Evolutionary conservation across 1,284 basidiomycete species (phyloP), one percentile per base, ranked within the genome.

Genomic region (Ustilago hordei): DNA sequence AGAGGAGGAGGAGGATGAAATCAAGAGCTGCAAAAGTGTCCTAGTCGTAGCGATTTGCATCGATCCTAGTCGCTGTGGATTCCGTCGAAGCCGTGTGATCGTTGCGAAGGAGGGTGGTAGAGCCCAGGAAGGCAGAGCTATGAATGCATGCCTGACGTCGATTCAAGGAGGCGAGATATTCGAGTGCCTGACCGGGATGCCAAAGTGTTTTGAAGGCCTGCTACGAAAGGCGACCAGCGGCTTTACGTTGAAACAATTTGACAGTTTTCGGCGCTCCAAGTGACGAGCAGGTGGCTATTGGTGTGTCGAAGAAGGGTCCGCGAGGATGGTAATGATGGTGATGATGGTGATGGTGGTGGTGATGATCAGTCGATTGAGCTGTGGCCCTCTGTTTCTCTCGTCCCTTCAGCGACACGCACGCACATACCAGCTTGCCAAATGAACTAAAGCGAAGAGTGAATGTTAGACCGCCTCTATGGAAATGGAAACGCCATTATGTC

Each of bases 371-470:
- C 32, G 31, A 36, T 55, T 15, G 47, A 52, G 55, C 23, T 52
- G 45, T 50, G 12, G 17, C 13, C 23, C 48, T 50, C 45, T 47
- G 6, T 47, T 19, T 34, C 36, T 45, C 11, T 45, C 12, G 6
- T 41, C 17, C n/a, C 4, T 19, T 19, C 23, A 31, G 28, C 31
- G 23, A 50, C 48, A 34, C 48, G 48, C 48, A 50, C 48, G 48
- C 48, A 28, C 48, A 50, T 50, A 50, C 13, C 13, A 41, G 12
- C 28, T 53, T 55, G 56, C 56, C 56, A 55, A 36, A 19, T 17
- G 15, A n/a, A 52, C 31, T 55, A 39, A 39, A 9, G 38, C 15
- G 4, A 39, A 28, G 23, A 28, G 23, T 28, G 23, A 28, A 3
- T 28, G 23, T 28, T 28, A 28, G 23, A 28, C 23, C 23, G 23